Percentiles rank a stretch among this genome's conserved stretches.
These are phyloP conservation scores for Avena eriantha DNA, from an alignment of 176 grass and related monocot genomes.

Conservation along the genomic window DNA sequence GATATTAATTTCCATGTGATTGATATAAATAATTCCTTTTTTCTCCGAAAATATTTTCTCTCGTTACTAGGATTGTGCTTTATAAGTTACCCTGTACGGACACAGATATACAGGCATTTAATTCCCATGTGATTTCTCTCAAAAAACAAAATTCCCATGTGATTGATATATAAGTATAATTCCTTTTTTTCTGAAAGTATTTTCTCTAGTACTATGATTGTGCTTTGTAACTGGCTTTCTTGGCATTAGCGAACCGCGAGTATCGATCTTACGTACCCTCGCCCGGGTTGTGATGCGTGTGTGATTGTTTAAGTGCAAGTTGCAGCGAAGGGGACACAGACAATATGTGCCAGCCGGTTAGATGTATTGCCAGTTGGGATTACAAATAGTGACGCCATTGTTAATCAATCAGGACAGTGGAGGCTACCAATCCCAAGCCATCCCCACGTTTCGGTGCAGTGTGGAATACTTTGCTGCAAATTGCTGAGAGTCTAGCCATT, in stretches of 20 bases:
- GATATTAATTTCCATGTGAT: not conserved
- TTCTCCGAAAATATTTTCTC: too few relatives aligned
- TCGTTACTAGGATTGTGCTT: too few relatives aligned
- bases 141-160: too few relatives aligned
- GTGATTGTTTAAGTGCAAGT: conserved; percentile 45
- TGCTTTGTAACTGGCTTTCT: not conserved
- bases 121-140: not conserved
- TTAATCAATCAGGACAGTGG: conserved; percentile 36
- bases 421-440: conserved; percentile 55
- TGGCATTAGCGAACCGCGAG: not conserved
- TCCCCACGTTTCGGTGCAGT: conserved; percentile 37
- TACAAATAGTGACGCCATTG: conserved; percentile 39
- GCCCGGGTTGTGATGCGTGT: conserved; percentile 6
- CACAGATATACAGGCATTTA: not conserved
- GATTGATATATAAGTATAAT: too few relatives aligned
- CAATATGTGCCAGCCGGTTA: conserved; percentile 43
- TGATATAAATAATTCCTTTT: too few relatives aligned
- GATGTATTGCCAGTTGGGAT: conserved; percentile 48
- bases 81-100: not conserved
- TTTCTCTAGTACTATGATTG: conserved; percentile 38
- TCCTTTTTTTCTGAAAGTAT: not conserved
- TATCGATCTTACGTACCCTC: conserved; percentile 13
- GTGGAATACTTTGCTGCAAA: not conserved
- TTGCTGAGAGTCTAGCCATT: not conserved
- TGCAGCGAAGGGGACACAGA: conserved; percentile 37